Base-by-base conservation (phyloP, 495 filamentous ascomycete genomes). In the Amorphotheca resinae region DNA sequence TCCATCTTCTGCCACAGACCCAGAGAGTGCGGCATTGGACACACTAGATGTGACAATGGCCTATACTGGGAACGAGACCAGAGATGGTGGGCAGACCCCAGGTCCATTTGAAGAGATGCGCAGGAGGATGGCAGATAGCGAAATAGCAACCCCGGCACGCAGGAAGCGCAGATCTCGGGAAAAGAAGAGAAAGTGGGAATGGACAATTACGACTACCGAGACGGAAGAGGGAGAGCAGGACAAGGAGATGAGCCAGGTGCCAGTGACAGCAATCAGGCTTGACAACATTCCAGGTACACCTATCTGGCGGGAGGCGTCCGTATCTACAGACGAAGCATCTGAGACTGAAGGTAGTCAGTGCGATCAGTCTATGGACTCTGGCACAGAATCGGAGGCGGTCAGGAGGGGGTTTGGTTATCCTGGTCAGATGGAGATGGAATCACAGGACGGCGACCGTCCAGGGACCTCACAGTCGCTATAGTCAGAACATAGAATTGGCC, bases 31-130 rank as follows among this genome's bases (percentile, higher is more conserved):
- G 15, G 49, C 38, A 2, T 44, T 54, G 4, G 59, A 62, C 41
- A 60, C 43, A 4, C 58, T 74, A 33, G 69, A 73, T 46, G 45
- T 65, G 17, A 58, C 65, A 22, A 64, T 70, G 60, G 61, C 68
- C 22, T 68, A 72, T 46, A 60, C 66, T 5, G 60, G 65, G 34
- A 64, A 71, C 36, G 54, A 53, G 30, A 70, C 64, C 0, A 61
- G 66, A 30, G 69, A 75, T 44, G 70, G 72, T 5, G 72, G 70
- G 1, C 63, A 69, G 51, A 75, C 70, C 0, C 70, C 72, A 0
- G 69, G 72, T 0, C 70, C 72, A 4, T 75, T 73, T 25, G 72
- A 75, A 49, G 70, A 75, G 44, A 72, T 72, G 68, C 60, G 70
- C 15, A 56, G 72, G 0, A 60, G 68, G 31, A 66, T 73, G 61